Conservation (phyloP, 2,329 filamentous ascomycete genomes). For the Didymella arachidicola region DNA sequence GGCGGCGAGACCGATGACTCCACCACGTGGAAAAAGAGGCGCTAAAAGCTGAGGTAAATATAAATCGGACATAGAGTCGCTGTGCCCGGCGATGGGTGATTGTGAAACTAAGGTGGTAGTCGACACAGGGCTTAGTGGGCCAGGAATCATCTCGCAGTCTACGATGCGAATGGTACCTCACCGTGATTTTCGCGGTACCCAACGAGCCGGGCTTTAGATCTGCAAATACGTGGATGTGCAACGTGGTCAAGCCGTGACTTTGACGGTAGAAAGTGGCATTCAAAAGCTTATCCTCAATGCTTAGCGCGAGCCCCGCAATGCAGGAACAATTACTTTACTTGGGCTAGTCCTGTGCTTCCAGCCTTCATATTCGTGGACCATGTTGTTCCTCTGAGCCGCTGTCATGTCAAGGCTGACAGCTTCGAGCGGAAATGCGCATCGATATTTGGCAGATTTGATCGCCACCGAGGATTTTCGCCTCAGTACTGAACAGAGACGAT, state of each 20-base stretch:
- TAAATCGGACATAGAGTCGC: neutral
- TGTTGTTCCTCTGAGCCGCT: neutral
- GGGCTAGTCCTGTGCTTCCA: neutral
- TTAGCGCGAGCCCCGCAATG: neutral
- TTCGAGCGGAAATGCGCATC: neutral
- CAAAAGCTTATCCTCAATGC: slow-evolving; percentile 10
- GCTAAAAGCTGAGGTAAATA: neutral
- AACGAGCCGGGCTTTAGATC: slow-evolving; percentile 5
- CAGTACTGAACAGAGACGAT: neutral
- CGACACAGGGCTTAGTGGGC: neutral
- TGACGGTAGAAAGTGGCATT: slow-evolving; percentile 9
- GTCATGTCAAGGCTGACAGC: neutral
- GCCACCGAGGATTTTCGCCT: neutral
- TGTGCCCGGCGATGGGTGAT: neutral
- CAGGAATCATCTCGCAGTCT: no score
- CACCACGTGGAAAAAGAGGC: slow-evolving; percentile 2
- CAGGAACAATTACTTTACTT: neutral
- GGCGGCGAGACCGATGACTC: slow-evolving; percentile 4
- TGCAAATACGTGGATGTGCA: neutral
- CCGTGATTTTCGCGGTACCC: slow-evolving; percentile 1
- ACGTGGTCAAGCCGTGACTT: slow-evolving; percentile 5
- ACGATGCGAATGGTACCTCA: neutral
- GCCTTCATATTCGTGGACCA: slow-evolving; percentile 9
- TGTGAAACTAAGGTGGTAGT: neutral
- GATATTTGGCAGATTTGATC: neutral